A percentile compares a stretch with the other conserved stretches of the same genome.
Evolutionary conservation across 2,329 filamentous ascomycete genomes (phyloP).

Genomic region (Beauveria medogensis): DNA sequence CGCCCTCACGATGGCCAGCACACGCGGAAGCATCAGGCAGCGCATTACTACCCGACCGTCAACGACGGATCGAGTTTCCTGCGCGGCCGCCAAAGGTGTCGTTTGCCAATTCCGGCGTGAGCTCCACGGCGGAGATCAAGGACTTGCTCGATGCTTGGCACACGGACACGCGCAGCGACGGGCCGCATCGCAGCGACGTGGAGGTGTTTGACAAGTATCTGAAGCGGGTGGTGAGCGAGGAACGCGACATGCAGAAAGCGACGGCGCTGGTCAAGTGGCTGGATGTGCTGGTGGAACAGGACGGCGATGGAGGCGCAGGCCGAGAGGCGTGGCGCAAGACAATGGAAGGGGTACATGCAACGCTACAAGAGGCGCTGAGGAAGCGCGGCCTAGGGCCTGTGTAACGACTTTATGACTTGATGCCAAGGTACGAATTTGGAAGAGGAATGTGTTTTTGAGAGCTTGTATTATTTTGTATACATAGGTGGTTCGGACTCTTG

Average conservation of each 20-base stretch:
- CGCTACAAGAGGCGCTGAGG: slow-evolving; percentile 47
- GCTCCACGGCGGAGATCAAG: slow-evolving; percentile 53
- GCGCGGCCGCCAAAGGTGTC: slow-evolving; percentile 35
- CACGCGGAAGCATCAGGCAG: slow-evolving; percentile 16
- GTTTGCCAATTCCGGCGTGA: slow-evolving; percentile 37
- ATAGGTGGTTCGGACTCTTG: neutral
- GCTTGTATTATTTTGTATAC: neutral
- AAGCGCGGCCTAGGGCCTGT: slow-evolving; percentile 49
- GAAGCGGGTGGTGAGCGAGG: slow-evolving; percentile 61
- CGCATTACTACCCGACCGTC: slow-evolving; percentile 23
- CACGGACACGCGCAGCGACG: slow-evolving; percentile 59
- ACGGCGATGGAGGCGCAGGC: slow-evolving; percentile 27
- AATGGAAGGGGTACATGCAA: slow-evolving; percentile 35
- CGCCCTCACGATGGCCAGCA: slow-evolving; percentile 21
- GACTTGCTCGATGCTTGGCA: slow-evolving; percentile 72
- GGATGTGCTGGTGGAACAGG: slow-evolving; percentile 45
- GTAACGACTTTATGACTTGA: slow-evolving; percentile 28
- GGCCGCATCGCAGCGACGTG: slow-evolving; percentile 73
- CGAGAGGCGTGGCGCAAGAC: slow-evolving; percentile 39
- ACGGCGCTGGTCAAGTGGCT: slow-evolving; percentile 63
- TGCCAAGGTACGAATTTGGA: neutral
- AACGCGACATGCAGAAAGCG: slow-evolving; percentile 71
- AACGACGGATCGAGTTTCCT: slow-evolving; percentile 39
- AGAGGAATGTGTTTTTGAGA: neutral
- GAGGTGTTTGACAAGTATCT: slow-evolving; percentile 67